Evolutionary conservation across 139 green algal species (phyloP), one percentile per base, ranked within the genome.

Genomic region (Edaphochlamys debaryana): DNA sequence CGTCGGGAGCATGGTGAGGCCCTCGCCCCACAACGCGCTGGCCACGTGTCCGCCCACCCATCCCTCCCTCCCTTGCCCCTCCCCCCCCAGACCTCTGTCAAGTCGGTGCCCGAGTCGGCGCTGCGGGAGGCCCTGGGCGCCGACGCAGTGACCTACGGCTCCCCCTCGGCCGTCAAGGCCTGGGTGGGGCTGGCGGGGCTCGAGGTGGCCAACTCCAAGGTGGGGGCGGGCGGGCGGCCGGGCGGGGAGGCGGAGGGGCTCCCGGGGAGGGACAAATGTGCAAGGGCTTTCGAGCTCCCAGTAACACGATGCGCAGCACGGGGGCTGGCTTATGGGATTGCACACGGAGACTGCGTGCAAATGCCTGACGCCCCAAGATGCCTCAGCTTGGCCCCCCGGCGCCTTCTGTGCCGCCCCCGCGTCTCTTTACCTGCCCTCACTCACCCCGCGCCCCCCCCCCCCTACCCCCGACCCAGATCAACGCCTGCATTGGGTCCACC

Each of bases 131-230:
- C 95, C 4, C 69, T 87, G 42, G 25, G 58, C 15, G 92, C 92
- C 4, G 79, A 91, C 0, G 91, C 97, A 7, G 80, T 98, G 4
- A 95, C 95, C 0, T 93, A 97, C 52, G 95, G 93, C n/a, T 97
- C 94, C 11, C 95, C 95, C 8, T 96, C 93, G 17, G 95, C 95
- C n/a, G 90, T 98, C 58, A 95, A 95, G 86, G 94, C 95, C 0
- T 98, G 95, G 95, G 88, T 96, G 56, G 76, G 82, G 38, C 73
- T 96, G 72, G 91, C 89, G 25, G 92, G 90, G 25, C 67, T 88
- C 30, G 68, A 90, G 64, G 62, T 71, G 0, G 87, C 87, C 1
- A 75, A 87, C 52, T 25, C 38, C 22, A 86, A 85, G 84, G 60
- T 87, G 70, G 66, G 40, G 84, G 34, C 22, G 37, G 45, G 9